Percentiles rank a stretch among this genome's conserved stretches.
Evolutionary conservation across 2,329 filamentous ascomycete species (phyloP).

Genomic region (Penicillium sp.): DNA sequence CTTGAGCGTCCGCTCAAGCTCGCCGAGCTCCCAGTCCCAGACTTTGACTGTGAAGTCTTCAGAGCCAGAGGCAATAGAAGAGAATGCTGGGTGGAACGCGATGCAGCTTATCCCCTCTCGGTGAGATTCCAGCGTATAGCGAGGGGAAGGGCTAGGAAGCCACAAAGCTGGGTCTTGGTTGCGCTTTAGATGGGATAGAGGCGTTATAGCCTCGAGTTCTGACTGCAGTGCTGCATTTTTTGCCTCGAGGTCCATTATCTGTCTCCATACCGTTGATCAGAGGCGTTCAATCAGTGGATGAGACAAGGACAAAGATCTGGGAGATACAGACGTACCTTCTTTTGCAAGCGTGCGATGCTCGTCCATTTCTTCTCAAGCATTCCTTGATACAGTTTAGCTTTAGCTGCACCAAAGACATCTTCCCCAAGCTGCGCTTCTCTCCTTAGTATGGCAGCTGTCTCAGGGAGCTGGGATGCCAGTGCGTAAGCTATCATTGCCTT

Average conservation of each 20-base stretch:
- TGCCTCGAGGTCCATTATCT: slow-evolving; percentile 93
- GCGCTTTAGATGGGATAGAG: slow-evolving; percentile 68
- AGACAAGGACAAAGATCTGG: slow-evolving; percentile 11
- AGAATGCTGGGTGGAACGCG: slow-evolving; percentile 89
- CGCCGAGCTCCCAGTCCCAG: slow-evolving; percentile 94
- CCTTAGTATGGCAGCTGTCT: slow-evolving; percentile 67
- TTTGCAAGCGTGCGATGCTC: slow-evolving; percentile 87
- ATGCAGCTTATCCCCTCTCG: slow-evolving; percentile 77
- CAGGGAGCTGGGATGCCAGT: slow-evolving; percentile 65
- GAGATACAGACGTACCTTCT: slow-evolving; percentile 80
- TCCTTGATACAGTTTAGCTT: slow-evolving; percentile 89
- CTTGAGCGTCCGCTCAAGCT: slow-evolving; percentile 85
- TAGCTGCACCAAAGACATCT: slow-evolving; percentile 66
- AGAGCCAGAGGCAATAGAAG: slow-evolving; percentile 84
- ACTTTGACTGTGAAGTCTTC: slow-evolving; percentile 94
- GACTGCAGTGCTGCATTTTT: slow-evolving; percentile 68
- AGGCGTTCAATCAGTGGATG: neutral
- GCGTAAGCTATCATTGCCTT: slow-evolving; percentile 92
- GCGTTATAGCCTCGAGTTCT: slow-evolving; percentile 80
- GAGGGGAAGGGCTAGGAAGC: slow-evolving; percentile 74
- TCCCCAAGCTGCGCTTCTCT: slow-evolving; percentile 65
- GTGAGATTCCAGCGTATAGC: slow-evolving; percentile 80
- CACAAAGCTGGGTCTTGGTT: slow-evolving; percentile 85
- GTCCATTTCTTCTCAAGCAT: slow-evolving; percentile 98
- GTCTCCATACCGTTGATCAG: slow-evolving; percentile 1